Evolutionary conservation across 75 land plant species (phyloP), one percentile per base, ranked within the genome.

Genomic region (Cupressus sempervirens): DNA sequence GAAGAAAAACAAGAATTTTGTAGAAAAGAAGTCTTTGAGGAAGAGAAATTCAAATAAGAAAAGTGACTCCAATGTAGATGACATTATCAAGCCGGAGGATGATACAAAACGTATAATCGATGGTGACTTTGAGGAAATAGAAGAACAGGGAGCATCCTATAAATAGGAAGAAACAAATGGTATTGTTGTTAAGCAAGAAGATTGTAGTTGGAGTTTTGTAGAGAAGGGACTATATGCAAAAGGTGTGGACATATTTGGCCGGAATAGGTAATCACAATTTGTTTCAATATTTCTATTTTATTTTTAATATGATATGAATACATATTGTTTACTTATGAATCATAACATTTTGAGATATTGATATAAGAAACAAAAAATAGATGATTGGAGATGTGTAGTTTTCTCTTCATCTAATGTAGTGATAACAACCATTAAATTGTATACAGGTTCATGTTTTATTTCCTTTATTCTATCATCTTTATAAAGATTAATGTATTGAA

Each of bases 181-280:
- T 82, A 90, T 81, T 73, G 35, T 72, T 40, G 87, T 43, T 56
- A 94, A 89, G 74, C 86, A 86, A 56, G 90, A 89, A 41, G 85
- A 73, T 26, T 86, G 70, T 81, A 85, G 88, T 34, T 98, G 99
- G 99, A 92, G 88, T 83, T 73, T 87, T 62, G 83, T 94, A 80
- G 99, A 98, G 90, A 94, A 94, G 83, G 89, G 93, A 50, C 87
- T 98, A 38, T 95, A 92, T 83, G 97, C 93, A 53, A 98, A 96
- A 85, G 99, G 99, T 75, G 46, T 98, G 18, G 94, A 95, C 87
- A 96, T 98, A 14, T 98, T 96, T 92, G 99, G 99, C 46, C 88
- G 86, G 82, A 96, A 95, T 90, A 96, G 99, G 99, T 96, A 20
- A 34, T 36, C 40, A 50, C 30, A 46, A 4, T 32, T 82, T 82